phyloP scores from a whole-genome alignment of 1,284 basidiomycete species.

The Cutaneotrichosporon sp. region DNA sequence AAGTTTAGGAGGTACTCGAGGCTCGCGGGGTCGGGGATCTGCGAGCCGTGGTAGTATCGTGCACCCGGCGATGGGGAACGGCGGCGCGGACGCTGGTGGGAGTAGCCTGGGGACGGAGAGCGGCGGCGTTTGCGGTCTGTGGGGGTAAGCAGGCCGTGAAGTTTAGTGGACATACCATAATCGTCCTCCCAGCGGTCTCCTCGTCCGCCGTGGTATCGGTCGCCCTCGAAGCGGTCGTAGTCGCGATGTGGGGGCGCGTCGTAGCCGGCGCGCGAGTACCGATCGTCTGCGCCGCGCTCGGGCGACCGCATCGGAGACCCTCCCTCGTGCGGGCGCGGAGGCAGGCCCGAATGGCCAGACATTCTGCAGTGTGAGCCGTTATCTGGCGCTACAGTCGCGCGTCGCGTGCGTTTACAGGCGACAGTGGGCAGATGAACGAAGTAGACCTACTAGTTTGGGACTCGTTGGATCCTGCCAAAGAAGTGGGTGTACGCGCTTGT shows the following conservation, averaged over 20 bases:
- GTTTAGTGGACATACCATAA: constrained; percentile 27
- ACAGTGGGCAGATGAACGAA: too few relatives aligned
- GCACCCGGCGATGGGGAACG: constrained; percentile 30
- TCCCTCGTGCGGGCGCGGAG: not conserved
- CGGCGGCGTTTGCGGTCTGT: constrained; percentile 67
- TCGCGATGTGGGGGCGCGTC: constrained; percentile 2
- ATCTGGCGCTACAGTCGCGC: too few relatives aligned
- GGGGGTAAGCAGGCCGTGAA: not conserved
- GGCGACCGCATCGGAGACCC: constrained; percentile 1
- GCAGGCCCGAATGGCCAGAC: not conserved
- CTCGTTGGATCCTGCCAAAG: too few relatives aligned
- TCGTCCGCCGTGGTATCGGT: not conserved
- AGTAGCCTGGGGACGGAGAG: constrained; percentile 75
- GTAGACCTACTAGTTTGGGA: too few relatives aligned
- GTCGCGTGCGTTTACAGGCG: too few relatives aligned
- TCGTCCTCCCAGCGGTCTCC: constrained; percentile 33
- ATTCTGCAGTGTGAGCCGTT: not conserved
- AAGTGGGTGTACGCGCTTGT: too few relatives aligned
- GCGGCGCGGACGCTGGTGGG: constrained; percentile 28
- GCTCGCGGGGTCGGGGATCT: constrained; percentile 62
- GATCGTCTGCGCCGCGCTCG: not conserved
- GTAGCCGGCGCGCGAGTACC: not conserved
- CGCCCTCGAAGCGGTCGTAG: not conserved
- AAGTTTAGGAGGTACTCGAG: constrained; percentile 73
- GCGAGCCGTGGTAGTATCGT: constrained; percentile 1